Conservation (phyloP, 2,329 filamentous ascomycete genomes). For the Paracoccidioides lutzii region DNA sequence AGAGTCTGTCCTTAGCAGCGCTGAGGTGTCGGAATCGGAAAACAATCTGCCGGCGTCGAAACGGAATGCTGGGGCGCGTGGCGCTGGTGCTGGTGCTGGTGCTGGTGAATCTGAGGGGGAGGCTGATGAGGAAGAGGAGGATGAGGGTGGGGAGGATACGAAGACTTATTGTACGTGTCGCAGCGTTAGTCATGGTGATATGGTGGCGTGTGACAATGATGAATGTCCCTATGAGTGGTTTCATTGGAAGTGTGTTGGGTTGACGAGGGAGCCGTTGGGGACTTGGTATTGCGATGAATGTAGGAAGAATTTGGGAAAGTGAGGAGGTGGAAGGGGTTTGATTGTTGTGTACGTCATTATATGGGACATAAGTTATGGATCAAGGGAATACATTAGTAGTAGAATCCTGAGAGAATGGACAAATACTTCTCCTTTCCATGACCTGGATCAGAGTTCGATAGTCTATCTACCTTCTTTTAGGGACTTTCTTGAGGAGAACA, state of each 20-base stretch:
- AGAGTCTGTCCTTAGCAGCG: conserved; percentile 41
- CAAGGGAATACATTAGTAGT: not conserved
- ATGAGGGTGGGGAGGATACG: conserved; percentile 44
- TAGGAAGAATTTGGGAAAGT: conserved; percentile 29
- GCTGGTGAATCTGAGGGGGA: conserved; percentile 26
- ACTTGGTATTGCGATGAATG: conserved; percentile 47
- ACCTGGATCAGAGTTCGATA: too few species aligned
- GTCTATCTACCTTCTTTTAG: too few species aligned
- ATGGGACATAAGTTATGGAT: not conserved
- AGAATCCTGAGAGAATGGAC: too few species aligned
- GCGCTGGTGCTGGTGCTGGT: conserved; percentile 7
- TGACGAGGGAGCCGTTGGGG: conserved; percentile 46
- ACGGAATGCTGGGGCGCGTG: not conserved
- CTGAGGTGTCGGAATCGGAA: conserved; percentile 37
- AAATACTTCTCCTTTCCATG: too few species aligned
- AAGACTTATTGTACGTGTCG: conserved; percentile 55
- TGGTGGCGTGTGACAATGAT: conserved; percentile 56
- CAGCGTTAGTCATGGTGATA: conserved; percentile 52
- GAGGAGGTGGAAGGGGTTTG: not conserved
- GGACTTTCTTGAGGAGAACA: not conserved
- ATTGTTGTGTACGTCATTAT: not conserved
- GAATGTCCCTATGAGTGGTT: conserved; percentile 55
- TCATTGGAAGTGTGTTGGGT: conserved; percentile 50
- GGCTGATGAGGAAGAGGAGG: conserved; percentile 36
- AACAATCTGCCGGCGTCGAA: conserved; percentile 19